Evolutionary conservation across 441 rosid species (phyloP).

Genomic region (Omphalea diandra): DNA sequence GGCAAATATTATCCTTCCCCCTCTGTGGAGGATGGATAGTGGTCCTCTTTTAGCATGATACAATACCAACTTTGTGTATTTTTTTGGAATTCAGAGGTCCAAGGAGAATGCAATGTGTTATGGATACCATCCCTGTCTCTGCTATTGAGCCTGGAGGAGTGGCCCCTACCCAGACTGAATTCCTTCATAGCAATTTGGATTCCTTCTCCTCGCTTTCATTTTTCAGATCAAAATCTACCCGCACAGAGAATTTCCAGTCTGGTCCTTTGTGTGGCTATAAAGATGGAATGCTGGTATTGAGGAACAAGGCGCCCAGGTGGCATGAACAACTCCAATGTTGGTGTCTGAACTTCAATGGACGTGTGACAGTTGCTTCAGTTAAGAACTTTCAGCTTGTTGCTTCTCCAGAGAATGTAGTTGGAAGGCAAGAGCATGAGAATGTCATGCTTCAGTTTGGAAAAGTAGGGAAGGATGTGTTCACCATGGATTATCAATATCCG

Average conservation of each 20-base stretch:
- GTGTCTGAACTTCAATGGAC: conserved; percentile 94
- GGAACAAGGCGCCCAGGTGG: conserved; percentile 92
- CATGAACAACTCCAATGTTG: conserved; percentile 98
- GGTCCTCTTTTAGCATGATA: neutral
- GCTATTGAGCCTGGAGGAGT: conserved; percentile 70
- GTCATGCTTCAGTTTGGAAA: conserved; percentile 93
- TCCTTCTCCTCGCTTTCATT: conserved; percentile 58
- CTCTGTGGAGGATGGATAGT: neutral
- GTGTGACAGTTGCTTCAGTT: conserved; percentile 91
- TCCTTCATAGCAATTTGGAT: conserved; percentile 50
- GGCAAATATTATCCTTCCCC: neutral
- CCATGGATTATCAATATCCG: conserved; percentile 91
- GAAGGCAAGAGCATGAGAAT: conserved; percentile 64
- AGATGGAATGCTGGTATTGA: conserved; percentile 59
- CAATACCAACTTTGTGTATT: neutral
- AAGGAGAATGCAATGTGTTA: conserved; percentile 84
- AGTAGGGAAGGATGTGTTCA: conserved; percentile 86
- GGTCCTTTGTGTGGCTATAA: conserved; percentile 42
- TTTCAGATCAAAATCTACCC: conserved; percentile 70
- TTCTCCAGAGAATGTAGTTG: conserved; percentile 50
- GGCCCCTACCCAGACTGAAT: conserved; percentile 79
- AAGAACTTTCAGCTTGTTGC: conserved; percentile 95
- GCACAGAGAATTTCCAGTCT: conserved; percentile 48
- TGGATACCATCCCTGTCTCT: conserved; percentile 77
- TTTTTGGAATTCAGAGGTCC: conserved; percentile 59